phyloP scores from a whole-genome alignment of 495 filamentous ascomycete species.

The Neurospora tetrasperma region DNA sequence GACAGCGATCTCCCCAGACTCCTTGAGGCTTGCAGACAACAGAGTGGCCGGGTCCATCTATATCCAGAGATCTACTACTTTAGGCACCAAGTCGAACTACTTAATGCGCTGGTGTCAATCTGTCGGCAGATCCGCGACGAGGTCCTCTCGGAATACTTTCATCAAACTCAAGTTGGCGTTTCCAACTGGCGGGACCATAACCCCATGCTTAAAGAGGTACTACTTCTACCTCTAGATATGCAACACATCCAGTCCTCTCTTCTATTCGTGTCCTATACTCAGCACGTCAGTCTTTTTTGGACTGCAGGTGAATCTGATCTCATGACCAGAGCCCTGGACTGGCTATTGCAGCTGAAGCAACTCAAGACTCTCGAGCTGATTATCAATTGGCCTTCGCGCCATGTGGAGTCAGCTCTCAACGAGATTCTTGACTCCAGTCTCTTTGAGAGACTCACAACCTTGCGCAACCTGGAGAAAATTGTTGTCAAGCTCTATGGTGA shows the following conservation, averaged over 20 bases:
- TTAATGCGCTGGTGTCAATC: neutral
- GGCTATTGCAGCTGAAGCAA: neutral
- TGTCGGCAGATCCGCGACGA: neutral
- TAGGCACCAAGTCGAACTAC: neutral
- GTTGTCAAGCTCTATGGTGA: neutral
- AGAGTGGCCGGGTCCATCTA: too few species aligned
- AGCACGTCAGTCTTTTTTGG: neutral
- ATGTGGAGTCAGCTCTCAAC: neutral
- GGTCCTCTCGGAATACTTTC: neutral
- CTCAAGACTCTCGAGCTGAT: neutral
- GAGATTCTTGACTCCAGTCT: neutral
- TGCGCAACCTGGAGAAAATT: neutral
- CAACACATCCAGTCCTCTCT: neutral
- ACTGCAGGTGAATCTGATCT: rapidly evolving
- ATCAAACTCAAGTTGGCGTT: neutral
- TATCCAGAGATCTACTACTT: neutral
- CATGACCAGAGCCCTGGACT: neutral
- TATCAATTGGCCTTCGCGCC: rapidly evolving
- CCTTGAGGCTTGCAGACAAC: too few species aligned
- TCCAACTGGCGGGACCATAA: too few species aligned
- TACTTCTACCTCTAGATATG: neutral
- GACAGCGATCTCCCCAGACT: too few species aligned
- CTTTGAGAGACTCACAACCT: neutral
- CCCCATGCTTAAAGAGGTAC: too few species aligned
- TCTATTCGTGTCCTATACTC: neutral